Percentiles rank a stretch among this genome's conserved stretches.
phyloP scores from a whole-genome alignment of 1,284 basidiomycete genomes.

The Microbotryomycetes sp. region DNA sequence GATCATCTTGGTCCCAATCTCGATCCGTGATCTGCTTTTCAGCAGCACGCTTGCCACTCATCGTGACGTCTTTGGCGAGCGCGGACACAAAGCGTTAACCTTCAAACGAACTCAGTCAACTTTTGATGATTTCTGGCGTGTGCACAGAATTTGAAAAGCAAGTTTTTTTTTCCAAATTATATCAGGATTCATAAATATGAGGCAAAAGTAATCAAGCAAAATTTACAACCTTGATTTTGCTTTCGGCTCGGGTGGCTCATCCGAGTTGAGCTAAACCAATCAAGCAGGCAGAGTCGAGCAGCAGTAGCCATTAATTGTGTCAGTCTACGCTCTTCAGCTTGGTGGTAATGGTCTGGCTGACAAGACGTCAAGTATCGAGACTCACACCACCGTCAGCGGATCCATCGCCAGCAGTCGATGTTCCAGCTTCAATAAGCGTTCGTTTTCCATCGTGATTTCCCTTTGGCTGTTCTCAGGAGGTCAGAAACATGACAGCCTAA shows the following conservation, averaged over 20 bases:
- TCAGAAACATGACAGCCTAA: background rate
- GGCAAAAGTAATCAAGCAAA: no score
- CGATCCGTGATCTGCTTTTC: slow-evolving; percentile 35
- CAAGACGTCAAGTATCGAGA: background rate
- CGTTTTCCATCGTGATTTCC: background rate
- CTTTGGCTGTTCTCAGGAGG: background rate
- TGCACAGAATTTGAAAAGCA: no score
- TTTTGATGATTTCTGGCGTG: no score
- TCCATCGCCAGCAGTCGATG: background rate
- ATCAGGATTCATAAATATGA: no score
- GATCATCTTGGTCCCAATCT: slow-evolving; percentile 29
- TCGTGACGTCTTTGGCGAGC: no score
- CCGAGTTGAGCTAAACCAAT: background rate
- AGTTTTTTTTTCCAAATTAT: no score
- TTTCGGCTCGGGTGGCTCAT: background rate
- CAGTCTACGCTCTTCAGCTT: no score
- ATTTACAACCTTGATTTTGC: background rate
- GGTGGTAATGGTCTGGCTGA: no score
- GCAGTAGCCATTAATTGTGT: no score
- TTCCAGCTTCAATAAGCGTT: background rate
- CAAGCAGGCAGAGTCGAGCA: no score
- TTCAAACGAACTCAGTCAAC: no score
- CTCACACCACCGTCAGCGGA: background rate
- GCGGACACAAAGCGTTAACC: no score
- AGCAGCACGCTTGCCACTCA: slow-evolving; percentile 30